Evolutionary conservation across 1,284 basidiomycete species (phyloP), one percentile per base, ranked within the genome.

Genomic region (Cronartium quercuum): DNA sequence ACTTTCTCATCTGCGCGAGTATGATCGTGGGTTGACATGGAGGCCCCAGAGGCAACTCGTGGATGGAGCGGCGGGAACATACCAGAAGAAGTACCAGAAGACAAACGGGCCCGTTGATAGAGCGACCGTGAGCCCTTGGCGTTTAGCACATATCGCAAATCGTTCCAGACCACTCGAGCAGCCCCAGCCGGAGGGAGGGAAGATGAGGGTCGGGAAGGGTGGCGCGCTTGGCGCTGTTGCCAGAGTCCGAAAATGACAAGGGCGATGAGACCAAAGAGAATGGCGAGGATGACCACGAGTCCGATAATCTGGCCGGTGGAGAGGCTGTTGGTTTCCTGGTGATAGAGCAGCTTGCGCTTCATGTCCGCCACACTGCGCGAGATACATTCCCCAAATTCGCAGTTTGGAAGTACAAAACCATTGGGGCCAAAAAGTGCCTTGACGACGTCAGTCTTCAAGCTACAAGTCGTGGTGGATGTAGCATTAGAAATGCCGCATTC

Each of bases 381-480:
- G 18, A 94, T 88, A 80, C 92, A 95, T 82, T 96, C 93, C 35
- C 93, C 93, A 78, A 90, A 92, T 0, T 82, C 83, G 81, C 92
- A 95, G 0, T 86, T 86, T 66, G 85, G 84, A 13, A 96, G 83
- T 1, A 84, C 80, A 6, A 96, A 86, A 0, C 92, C 93, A 35
- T 82, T 80, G 0, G 85, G 79, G 10, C 92, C 92, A 77, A 95
- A 94, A 1, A 94, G 80, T 2, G 76, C 75, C 42, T 88, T 82
- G 18, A 96, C 83, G 34, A 86, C 83, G 2, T 81, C 78, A 81
- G 94, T 91, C 79, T 90, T 86, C 85, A 96, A 94, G 9, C 85
- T 81, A 82, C 92, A 96, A 5, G 71, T 24, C 24, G 37, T 37
- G 55, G 84, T 83, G 55, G 83, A 83, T 42, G 84, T 83, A 38